These are phyloP conservation scores for Purpureocillium takamizusanense DNA, from an alignment of 2,329 filamentous ascomycete species.

Conservation along the genomic window DNA sequence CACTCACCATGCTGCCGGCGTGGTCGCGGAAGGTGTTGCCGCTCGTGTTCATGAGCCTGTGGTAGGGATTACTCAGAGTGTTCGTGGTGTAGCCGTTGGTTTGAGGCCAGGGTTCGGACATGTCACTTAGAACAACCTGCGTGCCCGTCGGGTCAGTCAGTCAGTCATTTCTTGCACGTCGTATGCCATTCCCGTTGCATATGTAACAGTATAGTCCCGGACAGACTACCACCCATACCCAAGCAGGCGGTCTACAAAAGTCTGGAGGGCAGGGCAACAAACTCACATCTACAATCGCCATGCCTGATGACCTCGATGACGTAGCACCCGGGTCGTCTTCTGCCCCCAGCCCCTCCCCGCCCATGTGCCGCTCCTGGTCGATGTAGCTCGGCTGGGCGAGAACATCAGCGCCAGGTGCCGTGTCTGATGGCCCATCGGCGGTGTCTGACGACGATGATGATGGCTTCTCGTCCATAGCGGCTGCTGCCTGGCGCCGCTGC, in stretches of 20 bases:
- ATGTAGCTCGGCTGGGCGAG: slow-evolving; percentile 50
- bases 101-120: slow-evolving; percentile 94
- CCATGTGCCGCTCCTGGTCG: slow-evolving; percentile 47
- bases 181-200: too few species aligned
- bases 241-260: too few species aligned
- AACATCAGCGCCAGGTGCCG: slow-evolving; percentile 13
- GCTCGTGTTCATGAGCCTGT: slow-evolving; percentile 99
- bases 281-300: slow-evolving; percentile 59
- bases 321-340: slow-evolving; percentile 16
- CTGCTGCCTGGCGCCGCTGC: background rate
- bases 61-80: slow-evolving; percentile 90
- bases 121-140: slow-evolving; percentile 88
- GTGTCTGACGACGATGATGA: background rate
- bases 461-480: too few species aligned
- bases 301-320: slow-evolving; percentile 13
- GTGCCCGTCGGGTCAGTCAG: too few species aligned
- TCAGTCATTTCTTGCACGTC: too few species aligned
- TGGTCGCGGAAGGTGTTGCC: slow-evolving; percentile 82
- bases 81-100: slow-evolving; percentile 70
- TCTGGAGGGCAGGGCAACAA: too few species aligned
- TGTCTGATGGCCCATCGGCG: slow-evolving; percentile 4
- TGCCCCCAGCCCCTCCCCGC: slow-evolving; percentile 13
- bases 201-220: too few species aligned
- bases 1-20: slow-evolving; percentile 80
- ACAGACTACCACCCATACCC: too few species aligned